Percentiles rank a stretch among this genome's conserved stretches.
Conservation (phyloP, 495 filamentous ascomycete genomes). For the Tuber magnatum region DNA sequence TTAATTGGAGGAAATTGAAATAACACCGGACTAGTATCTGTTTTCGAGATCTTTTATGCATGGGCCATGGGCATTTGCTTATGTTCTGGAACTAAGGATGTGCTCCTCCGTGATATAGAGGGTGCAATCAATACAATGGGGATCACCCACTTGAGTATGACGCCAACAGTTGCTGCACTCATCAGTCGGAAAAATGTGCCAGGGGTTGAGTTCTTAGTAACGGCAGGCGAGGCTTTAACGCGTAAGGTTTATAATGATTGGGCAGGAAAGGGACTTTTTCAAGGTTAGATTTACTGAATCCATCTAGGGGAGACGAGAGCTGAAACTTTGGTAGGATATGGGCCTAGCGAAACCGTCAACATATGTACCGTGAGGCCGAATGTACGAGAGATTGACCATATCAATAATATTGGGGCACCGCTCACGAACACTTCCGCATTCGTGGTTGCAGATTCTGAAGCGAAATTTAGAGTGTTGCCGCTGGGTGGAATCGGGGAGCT, state of each 20-base stretch:
- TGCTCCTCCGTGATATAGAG: constrained; percentile 59
- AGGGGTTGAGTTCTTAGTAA: constrained; percentile 58
- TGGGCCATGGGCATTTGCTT: constrained; percentile 68
- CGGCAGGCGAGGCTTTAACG: constrained; percentile 64
- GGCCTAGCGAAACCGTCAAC: constrained; percentile 65
- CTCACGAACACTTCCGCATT: constrained; percentile 66
- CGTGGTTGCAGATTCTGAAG: constrained; percentile 48
- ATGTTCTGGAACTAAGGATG: constrained; percentile 60
- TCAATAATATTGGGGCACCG: constrained; percentile 58
- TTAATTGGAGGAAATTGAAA: neutral
- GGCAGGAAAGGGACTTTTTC: constrained; percentile 58
- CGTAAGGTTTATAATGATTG: constrained; percentile 58
- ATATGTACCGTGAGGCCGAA: constrained; percentile 59
- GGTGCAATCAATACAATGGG: constrained; percentile 50
- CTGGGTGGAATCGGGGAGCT: constrained; percentile 66
- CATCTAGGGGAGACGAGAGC: neutral
- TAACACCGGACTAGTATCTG: constrained; percentile 50
- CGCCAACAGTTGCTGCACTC: constrained; percentile 66
- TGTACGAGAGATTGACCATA: constrained; percentile 44
- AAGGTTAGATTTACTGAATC: constrained; percentile 46
- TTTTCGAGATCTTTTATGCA: constrained; percentile 74
- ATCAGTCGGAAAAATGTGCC: constrained; percentile 58
- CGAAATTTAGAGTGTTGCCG: constrained; percentile 48
- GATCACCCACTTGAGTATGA: constrained; percentile 70
- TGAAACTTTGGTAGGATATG: constrained; percentile 50